Percentiles rank a stretch among this genome's conserved stretches.
Conservation (phyloP, 1,284 basidiomycete genomes). For the Bjerkandera adusta region DNA sequence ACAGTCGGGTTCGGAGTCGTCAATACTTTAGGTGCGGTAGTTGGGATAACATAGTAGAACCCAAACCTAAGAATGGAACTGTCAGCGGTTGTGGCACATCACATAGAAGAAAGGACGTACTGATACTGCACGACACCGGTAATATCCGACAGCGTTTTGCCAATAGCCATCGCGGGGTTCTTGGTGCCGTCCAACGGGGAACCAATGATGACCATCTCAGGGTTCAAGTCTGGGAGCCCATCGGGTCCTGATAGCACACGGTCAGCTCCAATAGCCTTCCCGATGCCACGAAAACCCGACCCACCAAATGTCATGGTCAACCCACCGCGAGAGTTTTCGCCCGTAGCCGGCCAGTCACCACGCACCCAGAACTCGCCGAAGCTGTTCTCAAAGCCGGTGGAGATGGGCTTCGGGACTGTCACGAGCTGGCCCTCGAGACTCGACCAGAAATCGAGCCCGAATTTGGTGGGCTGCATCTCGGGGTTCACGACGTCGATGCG, state of each 20-base stretch:
- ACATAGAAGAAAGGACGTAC: slow-evolving; percentile 18
- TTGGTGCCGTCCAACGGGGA: slow-evolving; percentile 51
- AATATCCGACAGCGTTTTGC: slow-evolving; percentile 47
- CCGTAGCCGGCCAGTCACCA: slow-evolving; percentile 53
- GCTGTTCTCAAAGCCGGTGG: slow-evolving; percentile 47
- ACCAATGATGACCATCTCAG: slow-evolving; percentile 53
- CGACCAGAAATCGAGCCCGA: slow-evolving; percentile 62
- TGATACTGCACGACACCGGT: slow-evolving; percentile 54
- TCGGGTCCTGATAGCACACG: slow-evolving; percentile 36
- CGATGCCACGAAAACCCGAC: not conserved
- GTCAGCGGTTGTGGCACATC: not conserved
- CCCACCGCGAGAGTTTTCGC: slow-evolving; percentile 54
- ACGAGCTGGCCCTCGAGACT: slow-evolving; percentile 60
- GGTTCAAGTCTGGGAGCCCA: slow-evolving; percentile 54
- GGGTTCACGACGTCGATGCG: slow-evolving; percentile 43
- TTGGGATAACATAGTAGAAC: slow-evolving; percentile 54
- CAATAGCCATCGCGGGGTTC: slow-evolving; percentile 50
- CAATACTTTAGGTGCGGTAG: slow-evolving; percentile 49
- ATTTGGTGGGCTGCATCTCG: slow-evolving; percentile 45
- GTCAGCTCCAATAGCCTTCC: not conserved
- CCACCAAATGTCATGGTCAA: slow-evolving; percentile 51
- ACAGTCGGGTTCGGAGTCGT: slow-evolving; percentile 37
- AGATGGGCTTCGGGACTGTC: slow-evolving; percentile 45
- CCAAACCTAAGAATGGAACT: slow-evolving; percentile 29
- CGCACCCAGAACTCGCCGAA: slow-evolving; percentile 61